Conservation (phyloP, 1,139 yeast genomes). For the Sugiyamaella novakii region DNA sequence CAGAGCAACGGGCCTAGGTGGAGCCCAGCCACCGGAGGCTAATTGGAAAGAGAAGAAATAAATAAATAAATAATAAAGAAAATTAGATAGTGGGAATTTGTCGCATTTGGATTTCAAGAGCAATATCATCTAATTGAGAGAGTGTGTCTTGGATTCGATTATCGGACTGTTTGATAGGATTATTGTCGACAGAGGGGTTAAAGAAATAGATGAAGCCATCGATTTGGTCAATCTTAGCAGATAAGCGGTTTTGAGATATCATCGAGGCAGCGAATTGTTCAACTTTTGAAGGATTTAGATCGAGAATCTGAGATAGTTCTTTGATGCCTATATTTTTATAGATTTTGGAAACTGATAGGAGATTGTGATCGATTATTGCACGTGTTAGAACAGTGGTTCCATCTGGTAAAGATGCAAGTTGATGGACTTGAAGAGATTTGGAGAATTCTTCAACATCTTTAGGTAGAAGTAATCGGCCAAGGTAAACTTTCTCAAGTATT, state of each 20-base stretch:
- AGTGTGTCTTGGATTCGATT: constrained; percentile 9
- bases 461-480: constrained; percentile 37
- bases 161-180: constrained; percentile 7
- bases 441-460: constrained; percentile 37
- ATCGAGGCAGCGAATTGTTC: constrained; percentile 42
- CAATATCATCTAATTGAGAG: constrained; percentile 13
- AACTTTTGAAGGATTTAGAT: constrained; percentile 35
- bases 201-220: constrained; percentile 38
- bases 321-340: constrained; percentile 39
- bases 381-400: constrained; percentile 40
- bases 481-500: constrained; percentile 38
- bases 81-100: background rate
- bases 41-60: background rate
- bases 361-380: constrained; percentile 43
- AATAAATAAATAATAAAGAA: constrained; percentile 7
- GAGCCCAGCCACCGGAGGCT: constrained; percentile 5
- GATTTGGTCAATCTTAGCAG: constrained; percentile 42
- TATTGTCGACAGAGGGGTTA: background rate
- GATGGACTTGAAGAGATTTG: constrained; percentile 35
- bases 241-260: constrained; percentile 41
- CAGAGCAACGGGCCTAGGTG: background rate
- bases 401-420: constrained; percentile 35
- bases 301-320: constrained; percentile 38
- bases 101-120: constrained; percentile 7
- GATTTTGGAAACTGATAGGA: constrained; percentile 40